Base-by-base conservation (phyloP, 768 basidiomycete species). In the Phanerochaete sordida region DNA sequence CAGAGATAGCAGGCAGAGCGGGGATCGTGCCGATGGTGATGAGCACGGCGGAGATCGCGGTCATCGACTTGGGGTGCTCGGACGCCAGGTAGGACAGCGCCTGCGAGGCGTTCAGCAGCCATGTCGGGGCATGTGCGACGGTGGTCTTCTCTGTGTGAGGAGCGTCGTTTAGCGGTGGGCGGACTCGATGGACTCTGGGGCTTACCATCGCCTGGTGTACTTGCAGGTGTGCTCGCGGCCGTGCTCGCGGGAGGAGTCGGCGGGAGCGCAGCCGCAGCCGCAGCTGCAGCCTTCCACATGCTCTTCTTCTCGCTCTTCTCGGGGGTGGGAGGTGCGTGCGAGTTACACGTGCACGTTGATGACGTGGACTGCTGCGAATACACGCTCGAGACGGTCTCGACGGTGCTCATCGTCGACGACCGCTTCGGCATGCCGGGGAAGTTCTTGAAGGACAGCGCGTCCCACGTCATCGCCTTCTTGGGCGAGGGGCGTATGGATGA, bases 21-120 rank as follows among this genome's bases (percentile, higher is more conserved):
- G 90, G 90, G 45, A 92, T 77, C 31, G 86, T 85, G 35, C 90
- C 90, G 31, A 86, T 87, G 2, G 89, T 90, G 68, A 92, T 88
- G 60, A 92, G 81, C 55, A 92, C 84, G 7, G 90, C 90, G 63
- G 87, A 87, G 55, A 91, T 70, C 33, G 88, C 81, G 62, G 82
- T 85, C 87, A 90, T 85, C 5, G 77, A 82, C 69, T 86, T 86
- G 11, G 90, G 90, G 65, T 92, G 89, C 65, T 91, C 90, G 61
- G 77, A 81, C 11, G 84, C 83, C 56, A 92, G 82, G 73, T 81
- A 88, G 56, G 90, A 88, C 61, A 92, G 79, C 11, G 90, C 90
- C 50, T 79, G 84, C 65, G 86, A 86, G 1, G 90, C 90, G 66
- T 90, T 91, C 58, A 92, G 69, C 19, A 92, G 79, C 90, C 90